Base-by-base conservation (phyloP, 345 rosid genomes). In the Cardamine occulta region DNA sequence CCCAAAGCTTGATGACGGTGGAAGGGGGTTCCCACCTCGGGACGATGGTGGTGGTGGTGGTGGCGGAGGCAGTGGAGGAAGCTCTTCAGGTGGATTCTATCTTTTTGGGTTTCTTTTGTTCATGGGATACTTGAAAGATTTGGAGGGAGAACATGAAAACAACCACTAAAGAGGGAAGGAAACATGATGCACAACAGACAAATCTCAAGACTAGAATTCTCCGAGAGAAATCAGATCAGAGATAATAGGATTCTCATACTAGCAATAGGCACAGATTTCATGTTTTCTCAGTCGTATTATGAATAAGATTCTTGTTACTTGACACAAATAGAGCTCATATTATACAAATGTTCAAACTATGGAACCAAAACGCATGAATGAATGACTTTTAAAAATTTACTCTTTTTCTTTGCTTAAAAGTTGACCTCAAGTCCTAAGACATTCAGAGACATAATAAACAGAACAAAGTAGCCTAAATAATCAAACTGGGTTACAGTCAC, bases 21-120 rank as follows among this genome's bases (percentile, higher is more conserved):
- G 94, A 35, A 82, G 80, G n/a, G 92, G 95, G 17, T 77, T 89
- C 48, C 97, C 97, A 1, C 96, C 96, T 34, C 74, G 88, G 3
- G 93, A 82, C 57, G 89, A 80, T 31, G 95, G 84, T 0, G 95
- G 85, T 4, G 95, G 96, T 0, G 97, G 97, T 0, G 98, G 96
- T 0, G 96, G 97, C 0, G 97, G 98, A 17, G 97, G 98, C 0
- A 93, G 96, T 0, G 98, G 98, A 15, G 91, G 85, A 28, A 86
- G 78, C 82, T 90, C 79, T 82, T 91, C 96, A 0, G 98, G 98
- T 1, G 98, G 97, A 66, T 94, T 88, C 77, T 89, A 84, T 83
- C 87, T 91, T 51, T 91, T 91, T 7, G 97, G 95, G 23, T 88
- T 94, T 80, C 96, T 91, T 19, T 85, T 88, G 28, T 87, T 94